phyloP scores from a whole-genome alignment of 2,329 filamentous ascomycete genomes.

The Monosporascus sp. region DNA sequence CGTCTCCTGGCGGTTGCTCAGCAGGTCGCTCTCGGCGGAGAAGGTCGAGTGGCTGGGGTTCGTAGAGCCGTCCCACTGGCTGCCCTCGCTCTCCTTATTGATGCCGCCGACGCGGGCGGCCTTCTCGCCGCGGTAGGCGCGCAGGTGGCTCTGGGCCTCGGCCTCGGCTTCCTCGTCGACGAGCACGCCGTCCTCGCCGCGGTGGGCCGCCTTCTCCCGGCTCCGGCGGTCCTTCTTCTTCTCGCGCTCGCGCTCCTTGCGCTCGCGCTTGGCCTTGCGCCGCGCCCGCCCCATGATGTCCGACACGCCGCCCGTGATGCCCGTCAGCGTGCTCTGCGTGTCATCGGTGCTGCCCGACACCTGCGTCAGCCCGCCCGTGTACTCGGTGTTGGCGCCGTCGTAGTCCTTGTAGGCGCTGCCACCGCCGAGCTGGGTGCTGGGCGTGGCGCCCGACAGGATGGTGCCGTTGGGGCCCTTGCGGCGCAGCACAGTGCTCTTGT shows the following conservation, averaged over 20 bases:
- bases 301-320: slow-evolving; percentile 52
- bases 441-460: slow-evolving; percentile 75
- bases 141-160: slow-evolving; percentile 62
- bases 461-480: slow-evolving; percentile 87
- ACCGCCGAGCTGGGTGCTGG: slow-evolving; percentile 78
- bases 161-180: slow-evolving; percentile 60
- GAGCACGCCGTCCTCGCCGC: slow-evolving; percentile 55
- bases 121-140: slow-evolving; percentile 80
- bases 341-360: slow-evolving; percentile 35
- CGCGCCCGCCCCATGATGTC: slow-evolving; percentile 51
- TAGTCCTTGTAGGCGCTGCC: slow-evolving; percentile 78
- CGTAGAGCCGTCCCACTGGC: slow-evolving; percentile 68
- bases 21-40: slow-evolving; percentile 52
- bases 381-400: slow-evolving; percentile 34
- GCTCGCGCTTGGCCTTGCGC: slow-evolving; percentile 49
- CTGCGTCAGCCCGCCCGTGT: slow-evolving; percentile 30
- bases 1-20: slow-evolving; percentile 51
- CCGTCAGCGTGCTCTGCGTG: slow-evolving; percentile 45
- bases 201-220: slow-evolving; percentile 28
- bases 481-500: slow-evolving; percentile 89
- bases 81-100: slow-evolving; percentile 76
- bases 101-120: slow-evolving; percentile 82
- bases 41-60: slow-evolving; percentile 63
- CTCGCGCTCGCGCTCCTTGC: slow-evolving; percentile 40
- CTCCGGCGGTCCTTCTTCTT: slow-evolving; percentile 32